Percentiles rank a stretch among this genome's conserved stretches.
phyloP scores from a whole-genome alignment of 179 eudicot species.

The Corrigiola litoralis region DNA sequence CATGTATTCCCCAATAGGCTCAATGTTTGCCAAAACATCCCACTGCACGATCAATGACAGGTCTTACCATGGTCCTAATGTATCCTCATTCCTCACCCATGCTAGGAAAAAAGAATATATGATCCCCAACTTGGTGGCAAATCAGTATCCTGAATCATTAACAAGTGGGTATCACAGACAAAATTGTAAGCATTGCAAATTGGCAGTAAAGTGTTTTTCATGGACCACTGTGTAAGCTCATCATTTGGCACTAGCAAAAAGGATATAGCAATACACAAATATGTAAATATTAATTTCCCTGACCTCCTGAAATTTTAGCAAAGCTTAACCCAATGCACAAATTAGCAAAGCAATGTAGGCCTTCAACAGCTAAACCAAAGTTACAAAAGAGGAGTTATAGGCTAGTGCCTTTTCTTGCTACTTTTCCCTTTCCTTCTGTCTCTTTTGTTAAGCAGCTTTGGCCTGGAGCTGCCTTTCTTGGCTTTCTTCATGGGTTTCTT shows the following conservation, averaged over 20 bases:
- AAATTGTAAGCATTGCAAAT: too few species aligned
- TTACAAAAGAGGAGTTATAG: background rate
- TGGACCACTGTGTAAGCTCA: conserved; percentile 1
- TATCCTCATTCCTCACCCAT: too few species aligned
- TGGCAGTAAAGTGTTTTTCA: background rate
- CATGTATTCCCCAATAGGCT: too few species aligned
- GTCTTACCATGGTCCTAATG: too few species aligned
- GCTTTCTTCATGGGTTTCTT: conserved; percentile 50
- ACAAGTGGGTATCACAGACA: too few species aligned
- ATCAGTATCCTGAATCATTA: too few species aligned
- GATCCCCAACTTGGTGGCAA: too few species aligned
- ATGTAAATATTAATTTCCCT: too few species aligned
- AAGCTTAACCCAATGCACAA: too few species aligned
- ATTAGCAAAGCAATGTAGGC: background rate
- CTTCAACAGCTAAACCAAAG: background rate
- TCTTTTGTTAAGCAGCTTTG: conserved; percentile 56
- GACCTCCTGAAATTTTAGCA: background rate
- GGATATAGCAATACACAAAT: background rate
- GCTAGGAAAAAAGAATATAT: too few species aligned
- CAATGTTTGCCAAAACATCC: too few species aligned
- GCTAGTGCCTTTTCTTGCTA: conserved; percentile 26
- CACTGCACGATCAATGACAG: too few species aligned
- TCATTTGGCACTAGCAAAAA: background rate
- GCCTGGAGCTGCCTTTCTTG: conserved; percentile 38
- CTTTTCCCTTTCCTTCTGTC: conserved; percentile 54